Conservation (phyloP, 371 early-diverging fungal species). For the Actinomortierella ambigua region DNA sequence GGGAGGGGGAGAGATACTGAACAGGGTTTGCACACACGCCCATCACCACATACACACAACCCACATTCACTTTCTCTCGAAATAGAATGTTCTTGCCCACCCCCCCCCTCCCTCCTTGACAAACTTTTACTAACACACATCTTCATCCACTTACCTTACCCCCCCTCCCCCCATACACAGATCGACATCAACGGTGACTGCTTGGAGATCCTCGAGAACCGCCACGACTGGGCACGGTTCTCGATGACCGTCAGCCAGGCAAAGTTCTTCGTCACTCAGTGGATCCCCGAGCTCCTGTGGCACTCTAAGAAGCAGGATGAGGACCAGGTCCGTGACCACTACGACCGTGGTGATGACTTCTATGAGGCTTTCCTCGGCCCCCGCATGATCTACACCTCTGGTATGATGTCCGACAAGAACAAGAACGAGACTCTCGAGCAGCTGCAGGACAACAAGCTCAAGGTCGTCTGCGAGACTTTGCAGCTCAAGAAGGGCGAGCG, state of each 20-base stretch:
- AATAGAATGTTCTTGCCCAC: too few species aligned
- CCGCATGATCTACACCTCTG: conserved; percentile 95
- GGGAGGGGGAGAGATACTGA: too few species aligned
- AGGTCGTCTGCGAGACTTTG: conserved; percentile 86
- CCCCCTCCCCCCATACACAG: conserved; percentile 14
- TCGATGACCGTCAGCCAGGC: conserved; percentile 82
- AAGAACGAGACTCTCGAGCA: conserved; percentile 89
- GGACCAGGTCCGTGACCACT: conserved; percentile 96
- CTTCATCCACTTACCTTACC: not conserved
- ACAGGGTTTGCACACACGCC: too few species aligned
- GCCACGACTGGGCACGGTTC: conserved; percentile 95
- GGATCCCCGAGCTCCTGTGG: conserved; percentile 95
- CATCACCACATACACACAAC: too few species aligned
- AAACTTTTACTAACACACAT: not conserved
- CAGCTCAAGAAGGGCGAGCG: conserved; percentile 88
- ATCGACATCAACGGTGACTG: conserved; percentile 91
- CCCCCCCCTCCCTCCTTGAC: not conserved
- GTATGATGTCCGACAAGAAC: conserved; percentile 79
- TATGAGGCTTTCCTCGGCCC: conserved; percentile 94
- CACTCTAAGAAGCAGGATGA: conserved; percentile 96
- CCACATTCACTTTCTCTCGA: too few species aligned
- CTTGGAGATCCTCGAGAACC: conserved; percentile 85
- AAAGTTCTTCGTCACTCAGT: conserved; percentile 92
- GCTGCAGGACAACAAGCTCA: conserved; percentile 94
- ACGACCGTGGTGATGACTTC: conserved; percentile 97